Evolutionary conservation across 192 early-diverging fungal genomes (phyloP).

Genomic region (Martensiomyces pterosporus): DNA sequence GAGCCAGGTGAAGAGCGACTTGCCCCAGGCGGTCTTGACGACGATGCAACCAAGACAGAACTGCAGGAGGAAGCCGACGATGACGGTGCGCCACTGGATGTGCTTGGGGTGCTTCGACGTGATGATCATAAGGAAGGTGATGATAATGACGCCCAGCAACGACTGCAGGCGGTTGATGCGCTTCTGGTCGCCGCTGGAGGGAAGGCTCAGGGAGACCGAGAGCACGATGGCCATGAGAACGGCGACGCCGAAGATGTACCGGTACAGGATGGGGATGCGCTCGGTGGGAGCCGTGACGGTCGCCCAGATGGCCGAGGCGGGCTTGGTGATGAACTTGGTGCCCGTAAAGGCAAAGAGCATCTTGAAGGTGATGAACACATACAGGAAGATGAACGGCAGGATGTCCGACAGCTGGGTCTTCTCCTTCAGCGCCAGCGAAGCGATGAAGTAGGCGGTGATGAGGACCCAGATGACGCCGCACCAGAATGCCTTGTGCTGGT

Average conservation of each 20-base stretch:
- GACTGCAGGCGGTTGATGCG: slow-evolving; percentile 73
- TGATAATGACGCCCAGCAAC: slow-evolving; percentile 63
- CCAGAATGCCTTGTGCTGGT: slow-evolving; percentile 14
- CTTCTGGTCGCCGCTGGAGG: slow-evolving; percentile 45
- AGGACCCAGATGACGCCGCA: slow-evolving; percentile 51
- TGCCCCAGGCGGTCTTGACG: slow-evolving; percentile 64
- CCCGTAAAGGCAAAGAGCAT: slow-evolving; percentile 47
- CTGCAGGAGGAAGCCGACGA: slow-evolving; percentile 66
- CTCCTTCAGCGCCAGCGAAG: slow-evolving; percentile 52
- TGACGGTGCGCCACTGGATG: slow-evolving; percentile 74
- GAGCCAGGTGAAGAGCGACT: slow-evolving; percentile 69
- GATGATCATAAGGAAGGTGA: slow-evolving; percentile 43
- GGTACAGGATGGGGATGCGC: slow-evolving; percentile 36
- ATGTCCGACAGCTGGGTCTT: slow-evolving; percentile 49
- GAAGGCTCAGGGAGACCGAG: slow-evolving; percentile 33
- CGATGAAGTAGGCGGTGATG: slow-evolving; percentile 62
- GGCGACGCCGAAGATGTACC: slow-evolving; percentile 51
- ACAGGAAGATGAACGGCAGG: slow-evolving; percentile 49
- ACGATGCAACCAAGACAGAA: slow-evolving; percentile 78
- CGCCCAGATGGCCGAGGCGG: background rate
- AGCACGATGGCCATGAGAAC: slow-evolving; percentile 57
- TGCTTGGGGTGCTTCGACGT: slow-evolving; percentile 60
- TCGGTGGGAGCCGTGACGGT: slow-evolving; percentile 9
- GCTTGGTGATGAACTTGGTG: slow-evolving; percentile 26
- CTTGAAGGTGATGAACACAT: slow-evolving; percentile 51